Percentiles rank a stretch among this genome's conserved stretches.
Evolutionary conservation across 2,329 filamentous ascomycete species (phyloP).

Genomic region (Pseudogymnoascus sp.): DNA sequence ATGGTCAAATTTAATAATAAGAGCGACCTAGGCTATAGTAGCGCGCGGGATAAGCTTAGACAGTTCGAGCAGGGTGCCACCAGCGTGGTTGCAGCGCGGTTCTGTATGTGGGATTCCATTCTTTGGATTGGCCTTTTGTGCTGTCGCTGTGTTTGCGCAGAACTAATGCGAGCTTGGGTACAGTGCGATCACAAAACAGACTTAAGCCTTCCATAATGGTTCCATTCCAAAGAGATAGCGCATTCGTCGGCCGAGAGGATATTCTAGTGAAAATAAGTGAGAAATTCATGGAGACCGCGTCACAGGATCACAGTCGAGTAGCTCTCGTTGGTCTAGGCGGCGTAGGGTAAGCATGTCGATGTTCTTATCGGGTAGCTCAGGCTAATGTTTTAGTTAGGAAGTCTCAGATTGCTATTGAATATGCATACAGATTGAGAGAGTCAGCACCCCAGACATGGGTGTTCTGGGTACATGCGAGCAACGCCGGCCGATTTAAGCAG

Average conservation of each 20-base stretch:
- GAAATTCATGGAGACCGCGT: constrained; percentile 2
- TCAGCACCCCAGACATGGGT: constrained; percentile 10
- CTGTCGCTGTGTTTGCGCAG: background rate
- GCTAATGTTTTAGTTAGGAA: constrained; percentile 12
- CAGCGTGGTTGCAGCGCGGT: constrained; percentile 10
- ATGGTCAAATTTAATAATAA: constrained; percentile 25
- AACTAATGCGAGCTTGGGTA: background rate
- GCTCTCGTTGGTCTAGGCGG: constrained; percentile 16
- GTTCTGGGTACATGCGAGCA: constrained; percentile 21
- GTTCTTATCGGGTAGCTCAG: background rate
- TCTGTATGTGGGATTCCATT: constrained; percentile 12
- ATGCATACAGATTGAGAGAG: constrained; percentile 14
- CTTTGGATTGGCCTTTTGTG: background rate
- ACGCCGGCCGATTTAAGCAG: constrained; percentile 14
- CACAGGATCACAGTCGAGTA: constrained; percentile 13
- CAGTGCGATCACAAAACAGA: background rate
- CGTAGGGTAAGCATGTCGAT: constrained; percentile 13
- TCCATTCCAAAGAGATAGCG: constrained; percentile 14
- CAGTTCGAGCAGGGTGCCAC: constrained; percentile 14
- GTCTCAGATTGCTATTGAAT: constrained; percentile 21
- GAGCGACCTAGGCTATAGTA: constrained; percentile 13
- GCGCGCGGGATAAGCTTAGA: constrained; percentile 11
- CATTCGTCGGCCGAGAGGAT: constrained; percentile 16
- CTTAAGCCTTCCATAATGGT: constrained; percentile 11
- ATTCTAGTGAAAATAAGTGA: constrained; percentile 8